These are phyloP conservation scores for Arabis hirsuta DNA, from an alignment of 345 rosid species.

Conservation along the genomic window DNA sequence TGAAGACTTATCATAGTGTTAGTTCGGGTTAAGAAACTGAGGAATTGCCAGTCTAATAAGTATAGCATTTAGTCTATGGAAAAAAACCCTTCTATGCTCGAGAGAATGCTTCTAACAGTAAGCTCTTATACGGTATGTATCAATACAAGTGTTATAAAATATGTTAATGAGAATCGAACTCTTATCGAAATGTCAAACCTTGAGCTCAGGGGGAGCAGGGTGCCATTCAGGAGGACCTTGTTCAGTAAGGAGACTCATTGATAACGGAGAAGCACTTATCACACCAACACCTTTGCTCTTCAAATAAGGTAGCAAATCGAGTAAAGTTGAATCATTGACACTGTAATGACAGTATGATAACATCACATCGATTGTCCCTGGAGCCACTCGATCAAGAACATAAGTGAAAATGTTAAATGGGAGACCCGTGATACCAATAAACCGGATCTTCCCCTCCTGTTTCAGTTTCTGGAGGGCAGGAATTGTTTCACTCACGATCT, in stretches of 20 bases:
- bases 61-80: neutral
- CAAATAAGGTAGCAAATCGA: slow-evolving; percentile 82
- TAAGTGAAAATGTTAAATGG: slow-evolving; percentile 67
- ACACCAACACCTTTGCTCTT: slow-evolving; percentile 82
- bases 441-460: slow-evolving; percentile 79
- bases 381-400: slow-evolving; percentile 85
- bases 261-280: slow-evolving; percentile 85
- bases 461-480: slow-evolving; percentile 87
- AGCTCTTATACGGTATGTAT: neutral
- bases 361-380: slow-evolving; percentile 75
- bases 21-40: neutral
- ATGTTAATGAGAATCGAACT: slow-evolving; percentile 1
- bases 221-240: slow-evolving; percentile 98
- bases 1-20: neutral
- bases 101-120: slow-evolving; percentile 2
- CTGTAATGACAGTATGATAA: slow-evolving; percentile 86
- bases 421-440: slow-evolving; percentile 93
- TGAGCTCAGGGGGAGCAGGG: slow-evolving; percentile 85
- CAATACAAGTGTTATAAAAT: neutral
- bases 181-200: slow-evolving; percentile 48
- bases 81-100: neutral
- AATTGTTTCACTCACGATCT: slow-evolving; percentile 91
- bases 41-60: neutral
- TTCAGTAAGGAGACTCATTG: slow-evolving; percentile 91
- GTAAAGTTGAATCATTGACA: slow-evolving; percentile 71